A percentile compares a stretch with the other conserved stretches of the same genome.
Evolutionary conservation across 257 asterid species (phyloP).

Genomic region (Scutellaria minor): DNA sequence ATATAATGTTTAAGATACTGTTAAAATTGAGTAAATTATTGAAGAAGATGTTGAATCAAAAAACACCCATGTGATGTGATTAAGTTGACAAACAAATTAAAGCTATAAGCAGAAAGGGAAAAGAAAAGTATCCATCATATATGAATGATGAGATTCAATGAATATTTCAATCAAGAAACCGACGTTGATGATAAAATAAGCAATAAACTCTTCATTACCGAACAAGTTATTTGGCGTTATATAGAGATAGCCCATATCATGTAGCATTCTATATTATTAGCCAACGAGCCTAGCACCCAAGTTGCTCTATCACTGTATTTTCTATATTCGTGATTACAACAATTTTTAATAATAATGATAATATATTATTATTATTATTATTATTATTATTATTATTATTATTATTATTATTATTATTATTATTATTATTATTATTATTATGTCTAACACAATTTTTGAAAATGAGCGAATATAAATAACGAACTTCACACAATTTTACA

Average conservation of each 20-base stretch:
- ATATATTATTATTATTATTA: too few species aligned
- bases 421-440: too few species aligned
- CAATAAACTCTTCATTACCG: not conserved
- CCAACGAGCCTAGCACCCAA: too few species aligned
- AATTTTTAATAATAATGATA: too few species aligned
- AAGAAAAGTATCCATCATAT: not conserved
- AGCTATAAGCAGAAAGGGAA: not conserved
- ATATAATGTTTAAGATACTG: not conserved
- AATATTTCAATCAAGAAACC: not conserved
- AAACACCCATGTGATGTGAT: constrained; percentile 32
- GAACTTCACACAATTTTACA: too few species aligned
- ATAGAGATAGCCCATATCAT: not conserved
- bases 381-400: too few species aligned
- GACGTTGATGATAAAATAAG: not conserved
- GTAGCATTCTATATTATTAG: not conserved
- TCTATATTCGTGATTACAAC: too few species aligned
- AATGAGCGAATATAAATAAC: too few species aligned
- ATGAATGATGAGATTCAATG: not conserved
- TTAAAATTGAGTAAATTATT: constrained; percentile 4
- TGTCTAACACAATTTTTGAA: too few species aligned
- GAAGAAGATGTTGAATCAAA: constrained; percentile 15
- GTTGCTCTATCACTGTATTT: not conserved
- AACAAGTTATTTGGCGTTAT: not conserved
- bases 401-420: too few species aligned
- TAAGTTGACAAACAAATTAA: constrained; percentile 2